Conservation (phyloP, 208 protist genomes). For the Trypanosoma boissoni region DNA sequence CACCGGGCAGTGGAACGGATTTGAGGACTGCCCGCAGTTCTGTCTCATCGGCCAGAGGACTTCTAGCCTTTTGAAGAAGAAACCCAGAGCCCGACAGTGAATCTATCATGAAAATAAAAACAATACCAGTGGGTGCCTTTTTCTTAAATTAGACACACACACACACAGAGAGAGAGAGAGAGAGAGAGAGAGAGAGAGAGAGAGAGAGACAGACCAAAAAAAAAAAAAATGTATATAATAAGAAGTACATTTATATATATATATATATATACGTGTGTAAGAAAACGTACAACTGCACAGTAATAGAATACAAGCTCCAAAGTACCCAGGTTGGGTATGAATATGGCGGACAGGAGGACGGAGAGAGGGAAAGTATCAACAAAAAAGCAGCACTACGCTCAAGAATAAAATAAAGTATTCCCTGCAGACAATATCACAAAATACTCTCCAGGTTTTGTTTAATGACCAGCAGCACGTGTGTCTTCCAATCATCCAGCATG, state of each 20-base stretch:
- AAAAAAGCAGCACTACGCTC: no score
- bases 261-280: neutral
- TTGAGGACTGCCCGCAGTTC: constrained; percentile 17
- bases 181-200: constrained; percentile 11
- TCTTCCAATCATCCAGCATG: constrained; percentile 87
- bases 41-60: constrained; percentile 14
- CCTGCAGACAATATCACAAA: constrained; percentile 30
- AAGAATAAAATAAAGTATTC: no score
- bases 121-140: neutral
- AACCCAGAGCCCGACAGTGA: neutral
- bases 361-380: no score
- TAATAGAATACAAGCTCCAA: constrained; percentile 2
- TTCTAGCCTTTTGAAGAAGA: constrained; percentile 11
- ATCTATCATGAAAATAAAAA: neutral
- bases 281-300: constrained; percentile 12
- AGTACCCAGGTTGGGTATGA: neutral
- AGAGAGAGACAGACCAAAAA: constrained; percentile 2
- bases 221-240: constrained; percentile 5
- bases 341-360: no score
- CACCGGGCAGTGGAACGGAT: constrained; percentile 2
- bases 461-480: constrained; percentile 73
- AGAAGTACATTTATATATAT: constrained; percentile 4
- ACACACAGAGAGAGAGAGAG: neutral
- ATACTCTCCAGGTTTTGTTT: constrained; percentile 85
- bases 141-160: neutral